Evolutionary conservation across 805 yeast species (phyloP), one percentile per base, ranked within the genome.

Genomic region (Metschnikowia amazonensis): DNA sequence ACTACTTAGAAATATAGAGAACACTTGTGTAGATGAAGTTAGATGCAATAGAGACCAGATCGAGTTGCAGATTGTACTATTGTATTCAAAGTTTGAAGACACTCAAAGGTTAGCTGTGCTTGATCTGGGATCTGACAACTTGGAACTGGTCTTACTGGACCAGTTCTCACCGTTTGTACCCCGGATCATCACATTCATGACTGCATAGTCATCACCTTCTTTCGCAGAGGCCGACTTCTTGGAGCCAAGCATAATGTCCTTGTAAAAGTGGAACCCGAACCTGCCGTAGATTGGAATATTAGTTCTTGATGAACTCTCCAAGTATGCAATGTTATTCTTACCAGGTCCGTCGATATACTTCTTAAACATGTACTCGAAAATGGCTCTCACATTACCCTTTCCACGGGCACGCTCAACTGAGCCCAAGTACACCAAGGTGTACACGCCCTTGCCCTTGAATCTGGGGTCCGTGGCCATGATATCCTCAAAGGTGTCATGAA

Each of bases 271-370:
- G 53, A 77, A 77, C 5, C 79, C 81, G 60, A 77, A 79, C 51
- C 61, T 68, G 44, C 71, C 70, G 57, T 79, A 79, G 44, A 79
- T 77, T 5, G 82, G 82, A 29, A 78, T 67, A 50, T 79, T 79
- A 13, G 31, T 44, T 4, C 65, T 46, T 7, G 76, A 61, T 1
- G 78, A 71, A 55, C 79, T 74, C 55, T 79, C 83, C 55, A 79
- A 65, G 51, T 79, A 79, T 3, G 76, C 57, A n/a, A 70, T 59
- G 41, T 66, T 59, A 47, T 65, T 57, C 16, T 50, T 45, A 11
- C 65, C 65, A 8, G 56, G 55, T 20, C 61, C 62, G 51, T 79
- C 82, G 43, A 79, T 65, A 57, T 71, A 66, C 43, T 71, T 66
- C 28, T 61, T 56, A 52, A 73, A 76, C 75, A 76, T 70, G 55